A percentile compares a stretch with the other conserved stretches of the same genome.
These are phyloP conservation scores for Tetrapyrgos nigripes DNA, from an alignment of 1,284 basidiomycete species.

Conservation along the genomic window DNA sequence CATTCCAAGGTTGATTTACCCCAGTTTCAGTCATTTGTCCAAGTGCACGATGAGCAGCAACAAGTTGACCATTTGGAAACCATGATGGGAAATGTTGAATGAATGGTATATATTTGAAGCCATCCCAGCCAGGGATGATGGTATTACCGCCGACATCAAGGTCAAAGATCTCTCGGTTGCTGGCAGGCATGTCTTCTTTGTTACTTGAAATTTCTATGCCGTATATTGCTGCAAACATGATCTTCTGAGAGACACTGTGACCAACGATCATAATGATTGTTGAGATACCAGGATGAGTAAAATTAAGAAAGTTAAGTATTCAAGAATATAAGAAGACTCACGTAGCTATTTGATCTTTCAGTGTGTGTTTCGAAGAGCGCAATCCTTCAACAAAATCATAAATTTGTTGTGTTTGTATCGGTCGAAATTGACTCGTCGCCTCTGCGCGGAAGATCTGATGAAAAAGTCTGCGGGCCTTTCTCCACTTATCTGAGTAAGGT, in stretches of 20 bases:
- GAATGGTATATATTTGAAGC: constrained; percentile 23
- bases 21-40: too few species aligned
- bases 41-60: too few species aligned
- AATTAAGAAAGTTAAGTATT: background rate
- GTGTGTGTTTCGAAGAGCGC: too few species aligned
- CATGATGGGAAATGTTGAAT: constrained; percentile 34
- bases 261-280: too few species aligned
- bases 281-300: background rate
- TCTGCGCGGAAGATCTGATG: constrained; percentile 27
- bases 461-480: constrained; percentile 26
- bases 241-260: background rate
- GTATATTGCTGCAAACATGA: background rate
- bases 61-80: constrained; percentile 17
- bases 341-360: too few species aligned
- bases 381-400: too few species aligned
- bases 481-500: constrained; percentile 28
- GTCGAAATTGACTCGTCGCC: too few species aligned
- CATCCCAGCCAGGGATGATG: constrained; percentile 35
- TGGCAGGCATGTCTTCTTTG: too few species aligned
- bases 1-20: too few species aligned
- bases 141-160: background rate
- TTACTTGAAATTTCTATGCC: background rate
- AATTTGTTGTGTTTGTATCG: too few species aligned
- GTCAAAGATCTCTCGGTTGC: too few species aligned
- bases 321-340: background rate